Evolutionary conservation across 2,329 filamentous ascomycete species (phyloP).

Genomic region (Colletotrichum navitas): DNA sequence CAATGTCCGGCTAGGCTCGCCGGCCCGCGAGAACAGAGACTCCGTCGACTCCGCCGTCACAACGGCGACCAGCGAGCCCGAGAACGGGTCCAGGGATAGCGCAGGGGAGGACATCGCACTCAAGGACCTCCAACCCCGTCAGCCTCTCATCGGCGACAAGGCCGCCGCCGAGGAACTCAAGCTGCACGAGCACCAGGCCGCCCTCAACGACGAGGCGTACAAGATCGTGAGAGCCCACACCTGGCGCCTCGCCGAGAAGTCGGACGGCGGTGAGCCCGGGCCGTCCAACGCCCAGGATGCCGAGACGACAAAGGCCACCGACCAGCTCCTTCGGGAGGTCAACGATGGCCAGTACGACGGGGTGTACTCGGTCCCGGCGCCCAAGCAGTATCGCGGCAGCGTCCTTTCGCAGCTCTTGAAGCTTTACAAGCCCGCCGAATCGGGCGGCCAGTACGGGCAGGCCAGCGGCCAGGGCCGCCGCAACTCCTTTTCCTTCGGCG

Average conservation of each 20-base stretch:
- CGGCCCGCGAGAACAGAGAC: constrained; percentile 50
- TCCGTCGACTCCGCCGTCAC: constrained; percentile 55
- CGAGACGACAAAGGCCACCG: constrained; percentile 19
- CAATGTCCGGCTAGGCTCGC: constrained; percentile 54
- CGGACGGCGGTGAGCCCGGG: constrained; percentile 20
- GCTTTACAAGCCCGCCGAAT: constrained; percentile 58
- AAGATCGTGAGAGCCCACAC: constrained; percentile 60
- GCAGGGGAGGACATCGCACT: constrained; percentile 48
- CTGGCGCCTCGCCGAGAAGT: constrained; percentile 42
- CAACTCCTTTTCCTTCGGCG: constrained; percentile 46
- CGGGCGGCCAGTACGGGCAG: constrained; percentile 29
- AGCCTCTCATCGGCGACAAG: constrained; percentile 7
- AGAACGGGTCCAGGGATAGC: constrained; percentile 44
- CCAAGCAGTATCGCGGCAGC: constrained; percentile 58
- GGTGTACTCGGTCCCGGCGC: constrained; percentile 56
- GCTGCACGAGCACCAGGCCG: constrained; percentile 45
- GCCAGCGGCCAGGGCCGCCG: constrained; percentile 42
- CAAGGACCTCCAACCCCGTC: constrained; percentile 47
- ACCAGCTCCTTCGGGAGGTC: constrained; percentile 47
- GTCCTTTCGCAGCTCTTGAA: constrained; percentile 61
- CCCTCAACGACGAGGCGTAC: constrained; percentile 54
- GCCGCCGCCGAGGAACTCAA: constrained; percentile 38
- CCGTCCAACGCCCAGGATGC: constrained; percentile 32
- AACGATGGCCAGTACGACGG: constrained; percentile 57
- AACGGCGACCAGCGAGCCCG: constrained; percentile 48